Evolutionary conservation across 495 filamentous ascomycete genomes (phyloP).

Genomic region (Lentithecium fluviatile): DNA sequence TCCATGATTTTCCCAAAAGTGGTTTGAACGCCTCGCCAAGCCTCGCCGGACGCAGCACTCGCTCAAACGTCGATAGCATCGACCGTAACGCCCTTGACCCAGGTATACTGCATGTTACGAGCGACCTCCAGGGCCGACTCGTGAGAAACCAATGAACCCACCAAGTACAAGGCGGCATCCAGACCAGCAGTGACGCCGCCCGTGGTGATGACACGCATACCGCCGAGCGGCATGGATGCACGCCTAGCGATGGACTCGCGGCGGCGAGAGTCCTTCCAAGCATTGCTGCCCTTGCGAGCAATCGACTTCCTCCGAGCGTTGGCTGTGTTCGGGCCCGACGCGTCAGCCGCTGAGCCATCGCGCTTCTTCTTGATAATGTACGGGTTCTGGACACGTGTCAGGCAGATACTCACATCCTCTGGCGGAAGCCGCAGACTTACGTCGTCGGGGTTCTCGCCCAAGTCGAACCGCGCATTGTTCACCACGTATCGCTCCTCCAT

Average conservation of each 20-base stretch:
- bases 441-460: slow-evolving; percentile 68
- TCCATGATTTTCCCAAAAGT: too few species aligned
- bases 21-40: slow-evolving; percentile 16
- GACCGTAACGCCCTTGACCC: slow-evolving; percentile 68
- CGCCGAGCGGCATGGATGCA: slow-evolving; percentile 63
- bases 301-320: slow-evolving; percentile 54
- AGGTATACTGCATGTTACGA: slow-evolving; percentile 66
- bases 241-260: slow-evolving; percentile 67
- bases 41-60: slow-evolving; percentile 10
- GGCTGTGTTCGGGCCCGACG: slow-evolving; percentile 10
- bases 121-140: slow-evolving; percentile 69
- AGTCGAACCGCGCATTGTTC: slow-evolving; percentile 74
- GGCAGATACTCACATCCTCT: too few species aligned
- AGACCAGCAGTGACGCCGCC: slow-evolving; percentile 75
- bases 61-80: slow-evolving; percentile 70
- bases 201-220: slow-evolving; percentile 71
- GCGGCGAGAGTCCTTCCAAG: slow-evolving; percentile 62
- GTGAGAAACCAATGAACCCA: slow-evolving; percentile 67
- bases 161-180: slow-evolving; percentile 75
- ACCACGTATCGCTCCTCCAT: slow-evolving; percentile 77
- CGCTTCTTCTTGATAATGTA: slow-evolving; percentile 68
- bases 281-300: slow-evolving; percentile 69
- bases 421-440: too few species aligned
- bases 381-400: slow-evolving; percentile 49
- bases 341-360: slow-evolving; percentile 40